Conservation (phyloP, 2,329 filamentous ascomycete genomes). For the Ceratocystiopsis minuta region DNA sequence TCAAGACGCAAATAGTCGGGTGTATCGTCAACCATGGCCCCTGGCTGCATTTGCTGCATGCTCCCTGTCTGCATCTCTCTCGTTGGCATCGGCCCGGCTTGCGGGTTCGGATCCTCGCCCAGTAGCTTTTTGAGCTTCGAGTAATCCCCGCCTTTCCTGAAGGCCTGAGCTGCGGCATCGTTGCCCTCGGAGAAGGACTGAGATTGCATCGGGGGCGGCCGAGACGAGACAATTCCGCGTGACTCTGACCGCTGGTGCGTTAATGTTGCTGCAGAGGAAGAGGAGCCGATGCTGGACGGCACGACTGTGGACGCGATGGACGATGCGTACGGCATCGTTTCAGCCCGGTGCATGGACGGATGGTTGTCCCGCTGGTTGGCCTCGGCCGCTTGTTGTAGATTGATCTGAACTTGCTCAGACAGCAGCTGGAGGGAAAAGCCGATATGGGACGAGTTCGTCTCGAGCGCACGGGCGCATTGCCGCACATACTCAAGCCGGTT, state of each 20-base stretch:
- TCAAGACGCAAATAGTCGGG: conserved; percentile 77
- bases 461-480: conserved; percentile 58
- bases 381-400: conserved; percentile 30
- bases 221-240: conserved; percentile 22
- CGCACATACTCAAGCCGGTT: conserved; percentile 69
- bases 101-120: conserved; percentile 35
- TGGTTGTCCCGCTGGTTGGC: conserved; percentile 28
- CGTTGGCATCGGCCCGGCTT: conserved; percentile 22
- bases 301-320: conserved; percentile 10
- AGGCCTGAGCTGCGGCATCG: conserved; percentile 28
- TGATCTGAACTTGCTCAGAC: conserved; percentile 57
- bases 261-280: background rate
- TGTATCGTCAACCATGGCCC: conserved; percentile 45
- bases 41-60: too few species aligned
- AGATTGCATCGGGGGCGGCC: conserved; percentile 30
- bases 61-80: background rate
- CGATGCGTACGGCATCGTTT: conserved; percentile 34
- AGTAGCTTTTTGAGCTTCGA: conserved; percentile 50
- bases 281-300: background rate
- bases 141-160: conserved; percentile 40
- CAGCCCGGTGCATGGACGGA: conserved; percentile 37
- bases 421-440: conserved; percentile 76
- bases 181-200: conserved; percentile 47
- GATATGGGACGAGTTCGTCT: conserved; percentile 73
- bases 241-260: conserved; percentile 40